Conservation (phyloP, 2,329 filamentous ascomycete species). For the Pseudogymnoascus sp. region DNA sequence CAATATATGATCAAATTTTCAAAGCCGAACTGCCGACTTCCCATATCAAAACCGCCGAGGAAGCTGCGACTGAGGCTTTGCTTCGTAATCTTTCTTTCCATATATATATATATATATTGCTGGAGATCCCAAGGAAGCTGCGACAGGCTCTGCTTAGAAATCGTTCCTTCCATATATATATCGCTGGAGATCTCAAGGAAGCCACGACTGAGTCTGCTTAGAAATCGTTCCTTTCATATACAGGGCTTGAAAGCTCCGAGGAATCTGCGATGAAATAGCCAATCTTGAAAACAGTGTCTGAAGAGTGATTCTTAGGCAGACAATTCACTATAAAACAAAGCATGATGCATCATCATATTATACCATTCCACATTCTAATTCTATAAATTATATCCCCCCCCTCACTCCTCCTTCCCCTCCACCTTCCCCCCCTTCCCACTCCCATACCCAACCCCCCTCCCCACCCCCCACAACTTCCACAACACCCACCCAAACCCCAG, state of each 20-base stretch:
- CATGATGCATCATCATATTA: not conserved
- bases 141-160: too few relatives aligned
- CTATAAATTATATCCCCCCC: not conserved
- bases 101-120: not conserved
- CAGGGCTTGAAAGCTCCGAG: too few relatives aligned
- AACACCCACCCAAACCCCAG: constrained; percentile 64
- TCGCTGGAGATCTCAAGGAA: not conserved
- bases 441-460: constrained; percentile 21
- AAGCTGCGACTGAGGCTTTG: not conserved
- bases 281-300: not conserved
- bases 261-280: not conserved
- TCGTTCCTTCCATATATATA: too few relatives aligned
- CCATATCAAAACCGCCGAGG: too few relatives aligned
- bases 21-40: too few relatives aligned
- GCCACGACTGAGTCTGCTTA: not conserved
- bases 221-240: not conserved
- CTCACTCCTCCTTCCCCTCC: not conserved
- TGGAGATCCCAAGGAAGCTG: too few relatives aligned
- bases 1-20: not conserved
- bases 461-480: constrained; percentile 34
- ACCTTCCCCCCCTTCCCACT: not conserved
- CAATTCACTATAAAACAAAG: not conserved
- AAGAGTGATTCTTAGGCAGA: not conserved
- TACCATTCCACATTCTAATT: not conserved
- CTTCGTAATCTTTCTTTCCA: not conserved